A percentile compares a stretch with the other conserved stretches of the same genome.
Evolutionary conservation across 345 rosid genomes (phyloP).

Genomic region (Ailanthus altissimus): DNA sequence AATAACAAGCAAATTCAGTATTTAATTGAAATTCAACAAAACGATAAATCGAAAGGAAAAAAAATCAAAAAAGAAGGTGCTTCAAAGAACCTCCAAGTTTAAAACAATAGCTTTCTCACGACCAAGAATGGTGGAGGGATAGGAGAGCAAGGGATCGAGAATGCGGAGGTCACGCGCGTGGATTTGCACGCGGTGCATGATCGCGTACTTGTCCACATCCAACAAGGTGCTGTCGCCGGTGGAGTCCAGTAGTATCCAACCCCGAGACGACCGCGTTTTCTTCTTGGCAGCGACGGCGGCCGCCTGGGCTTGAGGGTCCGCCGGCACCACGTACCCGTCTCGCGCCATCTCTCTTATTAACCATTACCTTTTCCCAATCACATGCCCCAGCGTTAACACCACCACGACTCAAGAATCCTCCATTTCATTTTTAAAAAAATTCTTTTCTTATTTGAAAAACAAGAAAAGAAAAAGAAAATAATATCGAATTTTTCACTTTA

Average conservation of each 20-base stretch:
- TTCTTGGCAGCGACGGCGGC: conserved; percentile 52
- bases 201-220: conserved; percentile 77
- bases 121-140: conserved; percentile 96
- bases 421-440: neutral
- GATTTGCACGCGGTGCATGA: conserved; percentile 95
- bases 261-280: conserved; percentile 60
- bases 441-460: neutral
- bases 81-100: conserved; percentile 70
- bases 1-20: neutral
- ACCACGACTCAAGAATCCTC: neutral
- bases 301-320: conserved; percentile 53
- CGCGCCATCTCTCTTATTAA: conserved; percentile 50
- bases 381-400: conserved; percentile 8
- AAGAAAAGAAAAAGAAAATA: neutral
- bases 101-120: conserved; percentile 94
- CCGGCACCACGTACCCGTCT: conserved; percentile 66
- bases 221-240: conserved; percentile 51
- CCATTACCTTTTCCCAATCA: conserved; percentile 27
- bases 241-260: conserved; percentile 65
- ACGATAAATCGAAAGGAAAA: neutral
- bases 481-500: neutral
- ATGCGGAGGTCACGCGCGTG: conserved; percentile 98
- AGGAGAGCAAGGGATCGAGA: conserved; percentile 87
- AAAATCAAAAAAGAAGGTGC: neutral
- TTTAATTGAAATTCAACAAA: neutral